Evolutionary conservation across 2,329 filamentous ascomycete genomes (phyloP), one percentile per base, ranked within the genome.

Genomic region (Raffaelea arxii): DNA sequence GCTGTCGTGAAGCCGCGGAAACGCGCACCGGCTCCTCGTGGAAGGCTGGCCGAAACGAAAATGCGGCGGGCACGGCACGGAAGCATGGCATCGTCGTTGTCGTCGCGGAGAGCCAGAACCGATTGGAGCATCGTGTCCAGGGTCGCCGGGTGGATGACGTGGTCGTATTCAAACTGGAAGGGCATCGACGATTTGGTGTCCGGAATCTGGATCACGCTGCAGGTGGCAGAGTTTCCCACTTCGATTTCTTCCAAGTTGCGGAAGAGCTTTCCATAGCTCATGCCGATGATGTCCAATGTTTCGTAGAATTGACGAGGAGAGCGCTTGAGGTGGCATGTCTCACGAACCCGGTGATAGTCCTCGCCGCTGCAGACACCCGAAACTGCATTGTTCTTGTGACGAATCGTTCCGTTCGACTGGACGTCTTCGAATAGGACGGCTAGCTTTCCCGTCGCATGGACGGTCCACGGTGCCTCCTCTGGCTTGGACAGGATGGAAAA

Each of bases 141-240:
- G 0, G 75, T 77, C 4, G 72, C 68, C 0, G 77, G 77, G 51
- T 80, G 77, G n/a, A 80, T 67, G 4, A 77, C 47, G 51, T 78
- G 72, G 4, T 68, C 62, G 49, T 69, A 77, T 54, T 78, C 75
- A 44, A 71, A 77, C 14, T 66, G 59, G 35, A 62, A 63, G 0
- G 75, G 75, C 75, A 79, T 79, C 39, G 62, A 65, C 3, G 67
- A 61, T 51, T 60, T 69, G 2, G 74, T 78, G 51, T 77, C 66
- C 0, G 72, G 70, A 4, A 75, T 61, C 7, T 58, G 55, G 4
- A 77, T 56, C 3, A 58, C 61, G 44, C 62, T 64, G 19, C 48
- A 51, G 35, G 60, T 68, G 11, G 63, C 52, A 1, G 39, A 11
- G 18, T 44, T 24, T 4, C 41, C 41, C 3, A 7, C 30, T 16